These are phyloP conservation scores for Neoboletus subvelutipes DNA, from an alignment of 768 basidiomycete species.

Conservation along the genomic window DNA sequence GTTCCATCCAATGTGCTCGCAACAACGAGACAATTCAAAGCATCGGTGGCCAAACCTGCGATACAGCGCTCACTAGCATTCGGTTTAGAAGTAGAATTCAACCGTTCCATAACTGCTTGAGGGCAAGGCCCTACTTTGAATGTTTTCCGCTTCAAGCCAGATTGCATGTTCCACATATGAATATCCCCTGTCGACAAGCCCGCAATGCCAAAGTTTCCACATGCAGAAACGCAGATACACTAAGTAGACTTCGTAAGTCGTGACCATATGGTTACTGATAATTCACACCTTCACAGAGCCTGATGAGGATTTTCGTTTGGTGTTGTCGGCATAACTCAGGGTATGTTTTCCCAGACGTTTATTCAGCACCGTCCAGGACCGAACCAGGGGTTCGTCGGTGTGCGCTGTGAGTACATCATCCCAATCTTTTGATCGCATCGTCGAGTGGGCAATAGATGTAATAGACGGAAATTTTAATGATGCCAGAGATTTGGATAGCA, in stretches of 20 bases:
- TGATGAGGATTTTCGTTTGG: conserved; percentile 46
- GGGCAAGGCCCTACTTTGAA: conserved; percentile 71
- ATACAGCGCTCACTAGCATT: conserved; percentile 54
- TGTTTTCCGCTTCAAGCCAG: conserved; percentile 78
- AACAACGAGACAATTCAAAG: conserved; percentile 77
- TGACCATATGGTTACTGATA: neutral
- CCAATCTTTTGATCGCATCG: conserved; percentile 89
- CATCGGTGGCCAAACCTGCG: conserved; percentile 83
- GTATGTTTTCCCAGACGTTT: conserved; percentile 79
- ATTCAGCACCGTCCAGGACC: conserved; percentile 85
- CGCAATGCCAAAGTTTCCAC: conserved; percentile 92
- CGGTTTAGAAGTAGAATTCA: conserved; percentile 40
- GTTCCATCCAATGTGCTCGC: conserved; percentile 88
- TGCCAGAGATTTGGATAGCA: conserved; percentile 72
- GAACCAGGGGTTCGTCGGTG: conserved; percentile 73
- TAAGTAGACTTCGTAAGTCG: conserved; percentile 26
- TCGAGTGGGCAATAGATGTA: conserved; percentile 74
- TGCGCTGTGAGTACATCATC: conserved; percentile 95
- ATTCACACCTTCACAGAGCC: conserved; percentile 71
- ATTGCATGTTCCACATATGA: conserved; percentile 96
- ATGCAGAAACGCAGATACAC: conserved; percentile 88
- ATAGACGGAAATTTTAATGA: conserved; percentile 85
- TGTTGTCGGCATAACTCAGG: conserved; percentile 54
- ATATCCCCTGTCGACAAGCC: conserved; percentile 80
- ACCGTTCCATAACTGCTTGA: conserved; percentile 46